These are phyloP conservation scores for Arthroderma uncinatum DNA, from an alignment of 2,329 filamentous ascomycete species.

Conservation along the genomic window DNA sequence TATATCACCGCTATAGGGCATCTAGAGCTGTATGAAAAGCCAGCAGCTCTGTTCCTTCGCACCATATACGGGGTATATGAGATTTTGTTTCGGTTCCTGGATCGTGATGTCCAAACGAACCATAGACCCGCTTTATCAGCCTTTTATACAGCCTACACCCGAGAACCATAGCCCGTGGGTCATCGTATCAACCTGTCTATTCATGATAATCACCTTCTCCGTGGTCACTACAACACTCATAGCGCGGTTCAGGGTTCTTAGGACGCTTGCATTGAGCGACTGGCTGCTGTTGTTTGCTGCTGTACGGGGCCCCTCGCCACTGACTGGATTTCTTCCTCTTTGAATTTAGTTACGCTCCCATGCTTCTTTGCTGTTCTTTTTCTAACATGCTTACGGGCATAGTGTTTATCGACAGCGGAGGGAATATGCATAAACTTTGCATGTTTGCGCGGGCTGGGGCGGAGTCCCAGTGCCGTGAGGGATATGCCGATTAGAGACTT, in stretches of 20 bases:
- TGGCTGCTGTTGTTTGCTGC: conserved; percentile 14
- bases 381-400: conserved; percentile 4
- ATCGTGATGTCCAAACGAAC: not conserved
- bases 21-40: not conserved
- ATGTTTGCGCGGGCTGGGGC: conserved; percentile 16
- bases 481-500: conserved; percentile 14
- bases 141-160: conserved; percentile 12
- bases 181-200: conserved; percentile 11
- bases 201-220: conserved; percentile 15
- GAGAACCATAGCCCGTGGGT: conserved; percentile 14
- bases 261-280: conserved; percentile 16
- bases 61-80: not conserved
- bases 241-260: conserved; percentile 14
- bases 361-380: not conserved
- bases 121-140: conserved; percentile 8
- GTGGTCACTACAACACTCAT: conserved; percentile 17
- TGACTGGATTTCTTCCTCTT: not conserved
- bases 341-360: no score
- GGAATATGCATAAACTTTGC: conserved; percentile 17
- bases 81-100: not conserved
- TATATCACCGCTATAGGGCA: not conserved
- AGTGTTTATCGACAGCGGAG: conserved; percentile 9
- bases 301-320: conserved; percentile 11
- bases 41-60: not conserved
- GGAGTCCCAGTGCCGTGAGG: conserved; percentile 10